These are phyloP conservation scores for Cucurbita argyrosperma DNA, from an alignment of 306 rosid species.

Conservation along the genomic window DNA sequence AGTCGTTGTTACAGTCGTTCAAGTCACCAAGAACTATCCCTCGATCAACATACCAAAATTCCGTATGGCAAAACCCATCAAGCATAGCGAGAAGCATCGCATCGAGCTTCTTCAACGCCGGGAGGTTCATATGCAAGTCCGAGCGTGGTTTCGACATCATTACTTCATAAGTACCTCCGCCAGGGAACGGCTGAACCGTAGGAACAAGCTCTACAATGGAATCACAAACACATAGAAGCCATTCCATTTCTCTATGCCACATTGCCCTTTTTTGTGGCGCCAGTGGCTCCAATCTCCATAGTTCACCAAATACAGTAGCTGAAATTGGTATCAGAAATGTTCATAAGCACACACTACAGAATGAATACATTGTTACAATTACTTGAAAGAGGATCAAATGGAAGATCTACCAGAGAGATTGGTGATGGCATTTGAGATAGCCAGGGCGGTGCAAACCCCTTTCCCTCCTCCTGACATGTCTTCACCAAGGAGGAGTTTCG, in stretches of 20 bases:
- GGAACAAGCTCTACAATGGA: constrained; percentile 87
- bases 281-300: constrained; percentile 87
- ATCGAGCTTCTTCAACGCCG: constrained; percentile 80
- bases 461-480: constrained; percentile 99
- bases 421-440: constrained; percentile 83
- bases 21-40: constrained; percentile 50
- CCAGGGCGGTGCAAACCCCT: constrained; percentile 92
- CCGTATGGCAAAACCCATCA: constrained; percentile 63
- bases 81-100: constrained; percentile 71
- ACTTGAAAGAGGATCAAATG: neutral
- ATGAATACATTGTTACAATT: neutral
- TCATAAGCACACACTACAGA: neutral
- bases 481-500: constrained; percentile 81
- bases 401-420: constrained; percentile 72
- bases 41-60: constrained; percentile 67
- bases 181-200: constrained; percentile 73
- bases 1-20: constrained; percentile 38
- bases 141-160: constrained; percentile 72
- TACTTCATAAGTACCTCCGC: constrained; percentile 79
- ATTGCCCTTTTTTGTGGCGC: constrained; percentile 62
- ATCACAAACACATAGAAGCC: constrained; percentile 77
- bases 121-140: constrained; percentile 69
- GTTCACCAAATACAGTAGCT: constrained; percentile 87
- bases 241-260: constrained; percentile 92
- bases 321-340: constrained; percentile 9